A percentile compares a stretch with the other conserved stretches of the same genome.
These are phyloP conservation scores for Castanea crenata DNA, from an alignment of 306 rosid genomes.

Conservation along the genomic window DNA sequence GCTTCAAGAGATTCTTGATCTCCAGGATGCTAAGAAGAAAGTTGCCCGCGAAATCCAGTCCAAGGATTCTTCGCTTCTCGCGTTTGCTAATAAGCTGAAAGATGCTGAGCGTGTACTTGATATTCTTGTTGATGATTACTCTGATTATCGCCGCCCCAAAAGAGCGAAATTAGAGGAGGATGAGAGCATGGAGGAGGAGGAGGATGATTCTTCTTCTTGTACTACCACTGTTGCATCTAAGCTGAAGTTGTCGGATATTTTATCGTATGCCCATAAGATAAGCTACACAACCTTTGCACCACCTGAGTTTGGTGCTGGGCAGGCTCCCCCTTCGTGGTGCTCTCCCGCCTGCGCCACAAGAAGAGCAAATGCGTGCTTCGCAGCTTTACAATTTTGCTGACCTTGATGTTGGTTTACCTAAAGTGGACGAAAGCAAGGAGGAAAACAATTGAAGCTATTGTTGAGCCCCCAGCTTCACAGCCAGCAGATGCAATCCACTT, in stretches of 20 bases:
- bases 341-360: conserved; percentile 93
- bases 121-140: conserved; percentile 77
- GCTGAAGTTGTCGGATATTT: conserved; percentile 61
- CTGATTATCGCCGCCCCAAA: conserved; percentile 67
- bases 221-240: conserved; percentile 63
- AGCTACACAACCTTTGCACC: conserved; percentile 98
- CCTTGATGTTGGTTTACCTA: conserved; percentile 88
- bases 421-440: conserved; percentile 52
- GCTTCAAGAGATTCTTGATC: conserved; percentile 89
- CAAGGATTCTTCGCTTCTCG: conserved; percentile 57
- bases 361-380: conserved; percentile 94
- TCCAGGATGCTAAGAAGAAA: conserved; percentile 76
- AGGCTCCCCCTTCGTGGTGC: conserved; percentile 86
- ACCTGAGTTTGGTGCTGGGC: conserved; percentile 90
- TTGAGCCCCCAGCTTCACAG: conserved; percentile 56
- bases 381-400: conserved; percentile 81
- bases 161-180: conserved; percentile 43
- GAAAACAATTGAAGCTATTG: conserved; percentile 60
- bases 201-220: conserved; percentile 42
- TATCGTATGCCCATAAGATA: conserved; percentile 80
- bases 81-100: conserved; percentile 76
- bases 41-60: conserved; percentile 55
- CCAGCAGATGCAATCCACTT: conserved; percentile 46
- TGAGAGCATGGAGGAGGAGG: conserved; percentile 31
- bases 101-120: conserved; percentile 84